Percentiles rank a stretch among this genome's conserved stretches.
Conservation (phyloP, 495 filamentous ascomycete genomes). For the Aspergillus bridgeri region DNA sequence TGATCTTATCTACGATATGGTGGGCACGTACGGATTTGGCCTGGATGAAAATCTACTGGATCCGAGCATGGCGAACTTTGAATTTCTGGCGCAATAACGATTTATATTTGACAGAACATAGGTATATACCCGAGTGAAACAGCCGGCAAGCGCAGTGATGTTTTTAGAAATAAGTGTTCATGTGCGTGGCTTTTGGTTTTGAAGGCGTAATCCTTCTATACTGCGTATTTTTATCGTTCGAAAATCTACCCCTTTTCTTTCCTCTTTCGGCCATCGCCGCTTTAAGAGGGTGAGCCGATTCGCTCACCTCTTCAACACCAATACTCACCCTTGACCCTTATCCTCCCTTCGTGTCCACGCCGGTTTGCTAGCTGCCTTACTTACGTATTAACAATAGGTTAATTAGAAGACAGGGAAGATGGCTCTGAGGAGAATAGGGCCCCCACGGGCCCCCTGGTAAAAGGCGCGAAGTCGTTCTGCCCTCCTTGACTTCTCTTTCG, state of each 20-base stretch:
- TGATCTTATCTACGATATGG: constrained; percentile 49
- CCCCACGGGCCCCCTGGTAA: constrained; percentile 4
- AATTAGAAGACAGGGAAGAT: background rate
- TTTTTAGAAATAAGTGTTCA: too few relatives aligned
- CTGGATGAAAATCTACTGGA: constrained; percentile 46
- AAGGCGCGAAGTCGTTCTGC: constrained; percentile 1
- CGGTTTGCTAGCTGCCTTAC: constrained; percentile 10
- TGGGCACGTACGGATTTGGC: constrained; percentile 48
- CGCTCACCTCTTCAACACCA: constrained; percentile 9
- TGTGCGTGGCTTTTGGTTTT: too few relatives aligned
- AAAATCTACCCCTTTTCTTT: constrained; percentile 3
- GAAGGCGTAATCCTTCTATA: too few relatives aligned
- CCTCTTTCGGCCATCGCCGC: constrained; percentile 10
- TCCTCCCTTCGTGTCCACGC: constrained; percentile 10
- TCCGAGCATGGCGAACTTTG: constrained; percentile 47
- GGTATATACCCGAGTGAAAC: background rate
- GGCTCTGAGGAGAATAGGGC: constrained; percentile 5
- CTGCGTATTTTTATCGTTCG: too few relatives aligned
- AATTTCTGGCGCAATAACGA: constrained; percentile 38
- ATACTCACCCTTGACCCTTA: constrained; percentile 10
- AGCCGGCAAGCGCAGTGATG: too few relatives aligned
- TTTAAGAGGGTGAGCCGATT: constrained; percentile 17
- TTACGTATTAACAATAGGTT: constrained; percentile 3
- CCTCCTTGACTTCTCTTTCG: constrained; percentile 1
- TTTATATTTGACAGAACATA: background rate